These are phyloP conservation scores for Pseudogymnoascus sp. DNA, from an alignment of 2,329 filamentous ascomycete species.

Conservation along the genomic window DNA sequence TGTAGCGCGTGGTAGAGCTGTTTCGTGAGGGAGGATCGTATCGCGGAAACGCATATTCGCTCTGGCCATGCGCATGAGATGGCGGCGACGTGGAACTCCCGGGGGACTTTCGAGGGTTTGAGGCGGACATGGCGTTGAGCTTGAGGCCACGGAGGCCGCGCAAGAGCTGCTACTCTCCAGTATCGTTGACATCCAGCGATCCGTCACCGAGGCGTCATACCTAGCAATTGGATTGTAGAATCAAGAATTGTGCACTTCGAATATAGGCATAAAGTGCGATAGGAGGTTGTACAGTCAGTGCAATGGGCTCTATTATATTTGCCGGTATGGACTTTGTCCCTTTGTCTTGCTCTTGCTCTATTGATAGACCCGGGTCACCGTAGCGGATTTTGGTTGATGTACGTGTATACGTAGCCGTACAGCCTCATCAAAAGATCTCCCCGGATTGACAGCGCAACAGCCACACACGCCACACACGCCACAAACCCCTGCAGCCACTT, in stretches of 20 bases:
- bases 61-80: constrained; percentile 21
- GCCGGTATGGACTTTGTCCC: not conserved
- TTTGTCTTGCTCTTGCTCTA: constrained; percentile 5
- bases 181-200: constrained; percentile 20
- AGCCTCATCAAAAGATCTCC: not conserved
- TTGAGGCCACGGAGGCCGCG: constrained; percentile 22
- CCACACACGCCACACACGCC: not conserved
- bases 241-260: not conserved
- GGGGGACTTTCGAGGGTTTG: constrained; percentile 36
- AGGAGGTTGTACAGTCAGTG: not conserved
- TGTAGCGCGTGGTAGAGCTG: constrained; percentile 32
- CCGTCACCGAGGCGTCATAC: constrained; percentile 29
- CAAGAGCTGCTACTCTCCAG: constrained; percentile 15
- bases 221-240: constrained; percentile 14
- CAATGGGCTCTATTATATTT: not conserved
- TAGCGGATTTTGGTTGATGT: not conserved
- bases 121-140: constrained; percentile 31
- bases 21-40: constrained; percentile 43
- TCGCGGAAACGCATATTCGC: constrained; percentile 48
- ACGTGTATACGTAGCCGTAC: not conserved
- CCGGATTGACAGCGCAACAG: not conserved
- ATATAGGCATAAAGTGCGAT: not conserved
- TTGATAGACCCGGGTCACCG: not conserved
- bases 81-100: constrained; percentile 38
- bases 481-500: constrained; percentile 10